Evolutionary conservation across 78 protist species (phyloP).

Genomic region (Chrysochromulina tobinii): DNA sequence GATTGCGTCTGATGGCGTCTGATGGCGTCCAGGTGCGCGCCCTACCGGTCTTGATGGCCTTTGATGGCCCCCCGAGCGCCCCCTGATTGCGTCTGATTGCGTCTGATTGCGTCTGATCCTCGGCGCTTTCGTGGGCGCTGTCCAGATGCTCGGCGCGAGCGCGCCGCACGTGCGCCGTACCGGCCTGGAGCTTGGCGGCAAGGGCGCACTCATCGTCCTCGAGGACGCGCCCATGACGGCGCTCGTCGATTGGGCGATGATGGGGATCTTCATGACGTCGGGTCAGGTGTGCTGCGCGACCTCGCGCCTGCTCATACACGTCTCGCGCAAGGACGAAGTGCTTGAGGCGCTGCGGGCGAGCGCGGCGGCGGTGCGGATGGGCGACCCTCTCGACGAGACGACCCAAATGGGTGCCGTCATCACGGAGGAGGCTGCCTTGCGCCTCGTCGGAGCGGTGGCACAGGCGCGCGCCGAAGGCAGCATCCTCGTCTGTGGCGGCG

Average conservation of each 20-base stretch:
- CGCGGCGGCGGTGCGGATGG: not conserved
- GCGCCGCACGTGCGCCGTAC: not conserved
- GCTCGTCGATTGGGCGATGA: not conserved
- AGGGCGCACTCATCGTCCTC: not conserved
- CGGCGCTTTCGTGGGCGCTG: too few species aligned
- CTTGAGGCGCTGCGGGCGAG: not conserved
- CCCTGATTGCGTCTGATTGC: too few species aligned
- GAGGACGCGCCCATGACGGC: not conserved
- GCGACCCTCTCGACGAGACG: not conserved
- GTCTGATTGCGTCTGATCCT: too few species aligned
- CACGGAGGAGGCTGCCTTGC: too few species aligned
- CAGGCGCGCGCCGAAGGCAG: not conserved
- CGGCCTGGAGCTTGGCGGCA: constrained; percentile 38
- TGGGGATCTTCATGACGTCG: not conserved
- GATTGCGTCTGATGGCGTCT: too few species aligned
- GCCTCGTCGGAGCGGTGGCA: not conserved
- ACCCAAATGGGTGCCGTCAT: not conserved
- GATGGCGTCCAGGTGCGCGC: too few species aligned
- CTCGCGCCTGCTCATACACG: not conserved
- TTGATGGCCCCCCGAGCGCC: too few species aligned
- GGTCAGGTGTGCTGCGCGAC: constrained; percentile 15
- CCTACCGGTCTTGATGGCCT: too few species aligned
- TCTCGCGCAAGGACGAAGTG: not conserved
- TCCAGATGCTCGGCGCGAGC: not conserved
- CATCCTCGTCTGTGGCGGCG: not conserved